Percentiles rank a stretch among this genome's conserved stretches.
phyloP scores from a whole-genome alignment of 257 asterid species.

The Verbascum thapsus region DNA sequence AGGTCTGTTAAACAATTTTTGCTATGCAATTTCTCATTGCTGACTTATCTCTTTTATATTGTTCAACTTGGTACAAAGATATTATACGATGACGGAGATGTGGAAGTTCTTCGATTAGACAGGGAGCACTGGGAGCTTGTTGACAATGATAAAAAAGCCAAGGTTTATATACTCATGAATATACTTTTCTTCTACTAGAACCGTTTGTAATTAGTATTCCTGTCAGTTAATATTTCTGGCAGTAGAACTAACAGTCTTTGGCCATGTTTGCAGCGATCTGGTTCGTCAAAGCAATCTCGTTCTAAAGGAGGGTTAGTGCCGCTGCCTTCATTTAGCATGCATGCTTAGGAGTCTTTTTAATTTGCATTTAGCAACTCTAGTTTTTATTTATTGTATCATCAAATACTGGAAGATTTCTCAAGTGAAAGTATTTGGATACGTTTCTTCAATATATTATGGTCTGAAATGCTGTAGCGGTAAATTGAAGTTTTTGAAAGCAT shows the following conservation, averaged over 20 bases:
- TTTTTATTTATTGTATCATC: background rate
- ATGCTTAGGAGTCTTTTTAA: slow-evolving; percentile 5
- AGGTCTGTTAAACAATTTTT: slow-evolving; percentile 8
- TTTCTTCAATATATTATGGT: background rate
- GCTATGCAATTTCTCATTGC: background rate
- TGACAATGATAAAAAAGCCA: slow-evolving; percentile 42
- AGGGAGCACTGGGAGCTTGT: slow-evolving; percentile 53
- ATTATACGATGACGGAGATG: slow-evolving; percentile 56
- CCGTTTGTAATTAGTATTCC: slow-evolving; percentile 4
- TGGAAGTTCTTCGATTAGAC: slow-evolving; percentile 53
- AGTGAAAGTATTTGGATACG: background rate
- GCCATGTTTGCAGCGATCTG: slow-evolving; percentile 59
- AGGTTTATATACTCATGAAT: slow-evolving; percentile 36
- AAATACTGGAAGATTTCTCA: background rate
- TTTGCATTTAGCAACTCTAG: slow-evolving; percentile 17
- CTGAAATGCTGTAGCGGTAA: background rate
- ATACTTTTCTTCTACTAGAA: slow-evolving; percentile 17
- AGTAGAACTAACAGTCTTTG: slow-evolving; percentile 34
- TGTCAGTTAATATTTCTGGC: slow-evolving; percentile 12
- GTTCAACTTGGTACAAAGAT: slow-evolving; percentile 38
- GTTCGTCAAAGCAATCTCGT: slow-evolving; percentile 49
- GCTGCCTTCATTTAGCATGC: slow-evolving; percentile 24
- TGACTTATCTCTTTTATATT: slow-evolving; percentile 4
- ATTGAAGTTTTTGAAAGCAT: slow-evolving; percentile 19
- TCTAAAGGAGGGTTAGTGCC: slow-evolving; percentile 65